Conservation (phyloP, 176 grass and related monocot genomes). For the Olyra latifolia region DNA sequence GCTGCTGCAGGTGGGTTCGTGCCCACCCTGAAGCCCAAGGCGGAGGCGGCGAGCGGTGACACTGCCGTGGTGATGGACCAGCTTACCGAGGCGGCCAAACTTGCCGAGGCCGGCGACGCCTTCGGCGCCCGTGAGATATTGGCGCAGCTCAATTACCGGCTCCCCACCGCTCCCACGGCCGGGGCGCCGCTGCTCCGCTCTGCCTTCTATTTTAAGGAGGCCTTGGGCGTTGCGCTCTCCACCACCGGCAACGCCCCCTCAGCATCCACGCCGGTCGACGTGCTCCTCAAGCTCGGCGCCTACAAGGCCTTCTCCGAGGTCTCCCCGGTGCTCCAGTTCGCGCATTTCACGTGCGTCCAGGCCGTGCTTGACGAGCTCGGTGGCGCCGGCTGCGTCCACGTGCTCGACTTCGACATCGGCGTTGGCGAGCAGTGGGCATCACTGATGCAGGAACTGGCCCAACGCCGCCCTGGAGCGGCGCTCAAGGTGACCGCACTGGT, state of each 20-base stretch:
- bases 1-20: background rate
- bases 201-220: constrained; percentile 85
- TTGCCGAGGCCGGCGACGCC: constrained; percentile 39
- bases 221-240: constrained; percentile 50
- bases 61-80: constrained; percentile 19
- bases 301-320: constrained; percentile 79
- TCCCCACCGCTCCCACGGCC: constrained; percentile 50
- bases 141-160: constrained; percentile 85
- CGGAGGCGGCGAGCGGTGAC: constrained; percentile 17
- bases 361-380: constrained; percentile 69
- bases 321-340: constrained; percentile 70
- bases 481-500: constrained; percentile 71
- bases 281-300: constrained; percentile 62
- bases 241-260: background rate
- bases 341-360: constrained; percentile 84
- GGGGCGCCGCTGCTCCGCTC: constrained; percentile 69
- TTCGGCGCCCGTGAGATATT: constrained; percentile 69
- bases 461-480: constrained; percentile 31
- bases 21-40: constrained; percentile 25
- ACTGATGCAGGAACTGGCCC: constrained; percentile 78
- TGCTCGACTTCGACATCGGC: constrained; percentile 86
- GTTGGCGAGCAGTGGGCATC: constrained; percentile 80
- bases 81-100: constrained; percentile 43
- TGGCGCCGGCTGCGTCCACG: constrained; percentile 55
- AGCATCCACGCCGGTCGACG: constrained; percentile 42